Percentiles rank a stretch among this genome's conserved stretches.
phyloP scores from a whole-genome alignment of 768 basidiomycete genomes.

The Strobilomyces echinocephalus region DNA sequence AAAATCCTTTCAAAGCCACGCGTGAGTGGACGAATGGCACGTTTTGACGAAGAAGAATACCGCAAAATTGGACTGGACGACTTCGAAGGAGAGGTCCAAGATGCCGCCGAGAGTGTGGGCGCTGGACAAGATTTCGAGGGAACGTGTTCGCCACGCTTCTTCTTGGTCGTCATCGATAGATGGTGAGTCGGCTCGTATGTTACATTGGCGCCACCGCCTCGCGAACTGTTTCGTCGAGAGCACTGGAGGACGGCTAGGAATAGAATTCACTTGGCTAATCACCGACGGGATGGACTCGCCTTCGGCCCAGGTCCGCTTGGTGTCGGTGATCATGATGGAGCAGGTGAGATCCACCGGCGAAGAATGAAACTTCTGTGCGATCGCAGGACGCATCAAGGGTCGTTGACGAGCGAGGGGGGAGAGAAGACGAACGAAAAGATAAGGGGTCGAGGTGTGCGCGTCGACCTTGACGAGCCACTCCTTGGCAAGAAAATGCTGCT shows the following conservation, averaged over 20 bases:
- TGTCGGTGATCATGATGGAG: conserved; percentile 66
- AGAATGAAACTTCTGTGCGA: conserved; percentile 56
- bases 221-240: conserved; percentile 55
- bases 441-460: conserved; percentile 54
- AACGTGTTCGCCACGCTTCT: conserved; percentile 55
- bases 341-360: conserved; percentile 55
- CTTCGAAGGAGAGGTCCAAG: conserved; percentile 52
- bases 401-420: conserved; percentile 2
- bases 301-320: conserved; percentile 71
- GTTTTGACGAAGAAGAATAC: conserved; percentile 33
- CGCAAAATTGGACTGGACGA: conserved; percentile 55
- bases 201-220: conserved; percentile 66
- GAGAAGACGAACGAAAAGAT: conserved; percentile 58
- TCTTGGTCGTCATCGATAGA: conserved; percentile 40
- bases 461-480: conserved; percentile 76
- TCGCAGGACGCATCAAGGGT: conserved; percentile 5
- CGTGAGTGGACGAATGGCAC: conserved; percentile 11
- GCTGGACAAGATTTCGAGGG: conserved; percentile 50
- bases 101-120: conserved; percentile 63
- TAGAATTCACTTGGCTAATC: conserved; percentile 19
- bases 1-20: conserved; percentile 48
- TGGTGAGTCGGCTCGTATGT: conserved; percentile 34
- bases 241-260: conserved; percentile 33
- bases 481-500: conserved; percentile 60
- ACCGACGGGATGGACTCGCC: conserved; percentile 37